These are phyloP conservation scores for Peniophora sp. DNA, from an alignment of 1,284 basidiomycete species.

Conservation along the genomic window DNA sequence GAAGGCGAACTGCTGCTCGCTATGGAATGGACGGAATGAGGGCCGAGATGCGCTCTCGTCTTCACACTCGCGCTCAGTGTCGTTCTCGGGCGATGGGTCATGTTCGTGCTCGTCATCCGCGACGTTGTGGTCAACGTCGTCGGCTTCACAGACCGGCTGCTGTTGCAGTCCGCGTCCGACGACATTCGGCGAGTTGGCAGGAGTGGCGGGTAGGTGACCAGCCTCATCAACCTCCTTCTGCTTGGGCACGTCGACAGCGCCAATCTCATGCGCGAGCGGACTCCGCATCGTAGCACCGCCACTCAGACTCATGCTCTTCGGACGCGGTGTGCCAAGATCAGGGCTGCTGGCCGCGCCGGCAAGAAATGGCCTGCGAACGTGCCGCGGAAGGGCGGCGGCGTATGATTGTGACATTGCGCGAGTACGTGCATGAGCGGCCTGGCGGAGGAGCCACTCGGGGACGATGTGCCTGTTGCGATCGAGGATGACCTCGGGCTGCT, in stretches of 20 bases:
- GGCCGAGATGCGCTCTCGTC: slow-evolving; percentile 24
- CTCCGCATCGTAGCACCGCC: slow-evolving; percentile 16
- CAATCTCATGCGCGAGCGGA: slow-evolving; percentile 33
- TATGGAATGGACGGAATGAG: slow-evolving; percentile 27
- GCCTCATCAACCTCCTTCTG: not conserved
- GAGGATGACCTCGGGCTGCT: slow-evolving; percentile 85
- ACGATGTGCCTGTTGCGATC: slow-evolving; percentile 95
- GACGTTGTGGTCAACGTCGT: slow-evolving; percentile 5
- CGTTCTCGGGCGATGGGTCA: slow-evolving; percentile 4
- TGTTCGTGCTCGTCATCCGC: not conserved
- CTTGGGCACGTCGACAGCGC: slow-evolving; percentile 14
- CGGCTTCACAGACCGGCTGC: slow-evolving; percentile 1
- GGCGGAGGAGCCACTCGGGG: slow-evolving; percentile 82
- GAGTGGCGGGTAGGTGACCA: slow-evolving; percentile 31
- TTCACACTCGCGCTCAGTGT: slow-evolving; percentile 16
- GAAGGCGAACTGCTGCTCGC: slow-evolving; percentile 44
- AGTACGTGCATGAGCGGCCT: slow-evolving; percentile 27
- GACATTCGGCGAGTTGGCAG: slow-evolving; percentile 42
- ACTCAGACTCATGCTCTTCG: slow-evolving; percentile 13
- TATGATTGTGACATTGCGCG: slow-evolving; percentile 47
- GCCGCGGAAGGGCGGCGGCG: slow-evolving; percentile 15
- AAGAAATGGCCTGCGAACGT: slow-evolving; percentile 28
- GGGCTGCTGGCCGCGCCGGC: slow-evolving; percentile 59
- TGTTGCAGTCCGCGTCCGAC: slow-evolving; percentile 8
- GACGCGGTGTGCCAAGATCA: slow-evolving; percentile 34